Evolutionary conservation across 352 stramenopile species (phyloP).

Genomic region (Phytopythium chamaehyphon): DNA sequence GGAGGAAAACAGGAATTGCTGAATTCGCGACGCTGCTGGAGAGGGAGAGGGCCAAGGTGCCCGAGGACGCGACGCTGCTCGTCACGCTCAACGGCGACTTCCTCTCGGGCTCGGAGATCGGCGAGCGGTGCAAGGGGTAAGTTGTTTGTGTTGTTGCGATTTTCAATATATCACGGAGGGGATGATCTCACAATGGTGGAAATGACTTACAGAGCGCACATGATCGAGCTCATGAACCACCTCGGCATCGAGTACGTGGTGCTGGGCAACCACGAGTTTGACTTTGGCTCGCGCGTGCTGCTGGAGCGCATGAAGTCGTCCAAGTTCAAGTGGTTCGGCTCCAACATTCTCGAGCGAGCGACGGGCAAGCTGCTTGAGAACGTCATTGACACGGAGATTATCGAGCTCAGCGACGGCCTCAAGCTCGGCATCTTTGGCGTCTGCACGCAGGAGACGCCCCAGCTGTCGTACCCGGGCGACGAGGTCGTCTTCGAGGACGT

Average conservation of each 20-base stretch:
- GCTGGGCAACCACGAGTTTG: conserved; percentile 58
- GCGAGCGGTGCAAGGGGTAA: conserved; percentile 39
- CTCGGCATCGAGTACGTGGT: conserved; percentile 51
- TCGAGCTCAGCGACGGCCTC: conserved; percentile 26
- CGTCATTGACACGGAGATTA: conserved; percentile 35
- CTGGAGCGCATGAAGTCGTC: conserved; percentile 32
- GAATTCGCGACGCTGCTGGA: conserved; percentile 40
- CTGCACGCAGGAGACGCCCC: conserved; percentile 42
- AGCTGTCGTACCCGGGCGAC: conserved; percentile 28
- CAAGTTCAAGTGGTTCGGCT: conserved; percentile 49
- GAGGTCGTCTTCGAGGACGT: conserved; percentile 51
- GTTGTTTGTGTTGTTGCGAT: neutral
- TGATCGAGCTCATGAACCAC: conserved; percentile 51
- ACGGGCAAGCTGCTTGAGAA: conserved; percentile 21
- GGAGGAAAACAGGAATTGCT: conserved; percentile 16
- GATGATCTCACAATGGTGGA: too few species aligned
- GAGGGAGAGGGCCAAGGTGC: conserved; percentile 25
- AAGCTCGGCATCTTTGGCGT: conserved; percentile 51
- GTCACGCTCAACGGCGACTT: conserved; percentile 60
- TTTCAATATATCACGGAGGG: too few species aligned
- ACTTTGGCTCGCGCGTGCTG: conserved; percentile 36
- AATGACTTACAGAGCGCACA: conserved; percentile 42
- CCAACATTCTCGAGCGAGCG: conserved; percentile 31
- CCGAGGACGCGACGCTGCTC: conserved; percentile 30
- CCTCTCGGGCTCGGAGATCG: conserved; percentile 38